Percentiles rank a stretch among this genome's conserved stretches.
phyloP scores from a whole-genome alignment of 2,329 filamentous ascomycete genomes.

The Colletotrichum truncatum region DNA sequence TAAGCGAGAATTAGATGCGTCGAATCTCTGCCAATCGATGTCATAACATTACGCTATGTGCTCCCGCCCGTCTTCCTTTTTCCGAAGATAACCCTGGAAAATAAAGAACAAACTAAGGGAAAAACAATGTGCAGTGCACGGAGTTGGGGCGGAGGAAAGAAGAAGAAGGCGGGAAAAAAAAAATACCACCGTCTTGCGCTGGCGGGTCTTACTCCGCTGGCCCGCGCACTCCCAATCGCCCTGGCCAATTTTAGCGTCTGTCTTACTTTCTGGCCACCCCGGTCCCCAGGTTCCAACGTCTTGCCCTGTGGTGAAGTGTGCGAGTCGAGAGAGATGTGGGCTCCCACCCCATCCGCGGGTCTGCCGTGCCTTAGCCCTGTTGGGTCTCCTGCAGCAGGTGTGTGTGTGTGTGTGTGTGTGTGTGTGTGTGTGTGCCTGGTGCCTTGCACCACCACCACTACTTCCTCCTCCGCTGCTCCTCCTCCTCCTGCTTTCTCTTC shows the following conservation, averaged over 20 bases:
- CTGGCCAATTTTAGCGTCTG: neutral
- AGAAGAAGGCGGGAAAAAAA: neutral
- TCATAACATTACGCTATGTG: neutral
- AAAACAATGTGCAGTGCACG: neutral
- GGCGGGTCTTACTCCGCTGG: conserved; percentile 3
- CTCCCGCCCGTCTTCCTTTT: neutral
- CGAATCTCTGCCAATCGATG: neutral
- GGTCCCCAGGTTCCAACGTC: conserved; percentile 7
- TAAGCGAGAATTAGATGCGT: neutral
- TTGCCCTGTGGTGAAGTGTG: too few relatives aligned
- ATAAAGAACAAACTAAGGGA: neutral
- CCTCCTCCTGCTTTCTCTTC: neutral
- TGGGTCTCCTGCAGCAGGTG: neutral
- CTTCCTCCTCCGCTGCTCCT: neutral
- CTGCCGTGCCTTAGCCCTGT: conserved; percentile 7
- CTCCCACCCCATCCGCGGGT: conserved; percentile 5
- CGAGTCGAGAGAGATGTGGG: too few relatives aligned
- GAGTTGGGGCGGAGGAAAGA: neutral
- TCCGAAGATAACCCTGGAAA: neutral
- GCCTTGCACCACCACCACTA: conserved; percentile 8
- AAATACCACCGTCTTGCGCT: neutral
- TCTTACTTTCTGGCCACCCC: neutral
- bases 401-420: neutral
- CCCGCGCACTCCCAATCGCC: neutral
- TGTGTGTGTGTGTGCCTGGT: conserved; percentile 3